Evolutionary conservation across 371 early-diverging fungal genomes (phyloP), one percentile per base, ranked within the genome.

Genomic region (Catenaria anguillulae): DNA sequence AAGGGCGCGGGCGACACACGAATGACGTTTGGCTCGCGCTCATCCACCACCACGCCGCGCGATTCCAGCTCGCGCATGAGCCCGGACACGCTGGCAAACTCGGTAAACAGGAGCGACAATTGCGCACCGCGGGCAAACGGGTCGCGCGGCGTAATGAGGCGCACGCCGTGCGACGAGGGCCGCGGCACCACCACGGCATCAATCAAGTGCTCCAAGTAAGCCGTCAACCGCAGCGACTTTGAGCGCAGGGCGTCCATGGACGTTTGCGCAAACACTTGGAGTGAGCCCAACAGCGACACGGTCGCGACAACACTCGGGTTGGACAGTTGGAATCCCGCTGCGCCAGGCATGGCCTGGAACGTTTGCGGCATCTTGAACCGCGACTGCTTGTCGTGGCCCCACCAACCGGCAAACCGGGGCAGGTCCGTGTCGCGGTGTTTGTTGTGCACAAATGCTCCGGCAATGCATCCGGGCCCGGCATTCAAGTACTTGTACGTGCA

Each of bases 401-500:
- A 97, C 97, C 97, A 96, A 5, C 97, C 97, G 12, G 85, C 79
- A 34, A 94, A 78, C 58, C 63, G 56, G 29, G 58, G 24, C 26
- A 55, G 23, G 37, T 63, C 37, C 15, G 33, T 34, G 19, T 17
- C 29, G 15, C 80, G 81, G 64, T 88, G 79, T 61, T 80, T 81
- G 65, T 86, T 81, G 63, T 93, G 90, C 10, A 93, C 82, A 68
- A 89, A 93, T 21, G 89, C 75, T 4, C 90, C 90, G 29, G 84
- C 92, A 63, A 97, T 93, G 37, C 88, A 88, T 55, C 97, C 97
- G 1, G 96, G 91, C 13, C 97, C 94, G 1, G 93, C 79, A 68
- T 93, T 93, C 55, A 97, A 73, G 69, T 97, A 97, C 71, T 97
- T 97, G 82, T 97, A 97, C 2, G 92, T 84, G 75, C 96, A 97